Evolutionary conservation across 176 grass and related monocot genomes (phyloP).

Genomic region (Eleusine indica): DNA sequence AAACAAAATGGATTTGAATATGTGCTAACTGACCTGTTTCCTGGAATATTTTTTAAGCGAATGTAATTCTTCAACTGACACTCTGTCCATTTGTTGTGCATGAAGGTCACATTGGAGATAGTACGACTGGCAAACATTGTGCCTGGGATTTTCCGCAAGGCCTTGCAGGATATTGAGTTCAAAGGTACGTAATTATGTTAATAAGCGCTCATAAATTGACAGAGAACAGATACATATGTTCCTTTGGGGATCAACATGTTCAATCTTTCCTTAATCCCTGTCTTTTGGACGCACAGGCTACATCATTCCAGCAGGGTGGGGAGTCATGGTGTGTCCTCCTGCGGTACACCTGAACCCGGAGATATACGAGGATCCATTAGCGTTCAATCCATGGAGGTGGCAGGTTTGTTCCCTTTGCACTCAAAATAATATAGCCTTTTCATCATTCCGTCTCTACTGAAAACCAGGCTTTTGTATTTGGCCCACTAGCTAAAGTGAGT

Average conservation of each 20-base stretch:
- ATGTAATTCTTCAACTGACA: conserved; percentile 9
- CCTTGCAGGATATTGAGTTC: conserved; percentile 70
- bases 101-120: conserved; percentile 68
- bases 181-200: conserved; percentile 45
- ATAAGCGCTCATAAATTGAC: background rate
- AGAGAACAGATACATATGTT: background rate
- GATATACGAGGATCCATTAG: conserved; percentile 77
- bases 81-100: background rate
- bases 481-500: background rate
- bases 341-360: conserved; percentile 78
- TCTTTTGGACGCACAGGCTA: conserved; percentile 60
- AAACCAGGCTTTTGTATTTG: background rate
- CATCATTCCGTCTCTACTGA: background rate
- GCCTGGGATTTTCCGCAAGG: conserved; percentile 77
- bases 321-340: conserved; percentile 82
- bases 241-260: background rate
- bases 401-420: conserved; percentile 55
- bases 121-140: conserved; percentile 81
- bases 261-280: background rate
- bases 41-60: background rate
- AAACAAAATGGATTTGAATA: background rate
- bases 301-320: conserved; percentile 88
- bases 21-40: background rate
- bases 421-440: background rate
- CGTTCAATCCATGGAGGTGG: conserved; percentile 85